Evolutionary conservation across 306 rosid genomes (phyloP).

Genomic region (Cucurbita maxima): DNA sequence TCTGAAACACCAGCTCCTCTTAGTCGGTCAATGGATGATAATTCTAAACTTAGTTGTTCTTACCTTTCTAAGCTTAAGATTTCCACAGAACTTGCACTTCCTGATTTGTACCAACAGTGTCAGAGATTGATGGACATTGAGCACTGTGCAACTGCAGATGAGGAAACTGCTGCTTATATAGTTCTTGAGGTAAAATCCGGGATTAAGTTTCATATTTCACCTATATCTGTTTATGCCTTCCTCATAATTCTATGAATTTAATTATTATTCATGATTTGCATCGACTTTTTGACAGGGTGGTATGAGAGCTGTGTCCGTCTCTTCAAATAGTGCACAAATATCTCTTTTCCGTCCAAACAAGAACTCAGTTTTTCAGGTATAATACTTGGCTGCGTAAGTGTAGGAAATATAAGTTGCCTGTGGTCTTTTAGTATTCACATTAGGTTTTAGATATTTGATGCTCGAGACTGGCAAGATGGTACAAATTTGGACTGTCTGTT

Average conservation of each 20-base stretch:
- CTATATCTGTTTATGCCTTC: background rate
- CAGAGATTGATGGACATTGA: conserved; percentile 34
- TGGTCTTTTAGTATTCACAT: background rate
- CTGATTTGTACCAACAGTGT: conserved; percentile 63
- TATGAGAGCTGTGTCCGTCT: conserved; percentile 27
- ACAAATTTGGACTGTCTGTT: background rate
- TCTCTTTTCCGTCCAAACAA: conserved; percentile 52
- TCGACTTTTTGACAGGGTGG: conserved; percentile 41
- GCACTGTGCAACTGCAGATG: conserved; percentile 24
- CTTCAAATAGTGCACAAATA: conserved; percentile 21
- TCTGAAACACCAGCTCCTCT: conserved; percentile 29
- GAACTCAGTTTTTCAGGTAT: conserved; percentile 62
- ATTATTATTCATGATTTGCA: background rate
- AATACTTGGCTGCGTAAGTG: background rate
- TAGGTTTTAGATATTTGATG: background rate
- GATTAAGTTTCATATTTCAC: background rate
- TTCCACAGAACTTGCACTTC: conserved; percentile 44
- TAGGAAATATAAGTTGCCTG: background rate
- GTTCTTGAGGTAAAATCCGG: conserved; percentile 41
- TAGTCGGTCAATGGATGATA: conserved; percentile 21
- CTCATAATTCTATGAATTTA: background rate
- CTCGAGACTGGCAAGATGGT: background rate
- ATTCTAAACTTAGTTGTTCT: conserved; percentile 38
- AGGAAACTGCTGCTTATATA: conserved; percentile 24
- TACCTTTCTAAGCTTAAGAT: conserved; percentile 89